Evolutionary conservation across 192 early-diverging fungal genomes (phyloP), one percentile per base, ranked within the genome.

Genomic region (Linderina pennispora): DNA sequence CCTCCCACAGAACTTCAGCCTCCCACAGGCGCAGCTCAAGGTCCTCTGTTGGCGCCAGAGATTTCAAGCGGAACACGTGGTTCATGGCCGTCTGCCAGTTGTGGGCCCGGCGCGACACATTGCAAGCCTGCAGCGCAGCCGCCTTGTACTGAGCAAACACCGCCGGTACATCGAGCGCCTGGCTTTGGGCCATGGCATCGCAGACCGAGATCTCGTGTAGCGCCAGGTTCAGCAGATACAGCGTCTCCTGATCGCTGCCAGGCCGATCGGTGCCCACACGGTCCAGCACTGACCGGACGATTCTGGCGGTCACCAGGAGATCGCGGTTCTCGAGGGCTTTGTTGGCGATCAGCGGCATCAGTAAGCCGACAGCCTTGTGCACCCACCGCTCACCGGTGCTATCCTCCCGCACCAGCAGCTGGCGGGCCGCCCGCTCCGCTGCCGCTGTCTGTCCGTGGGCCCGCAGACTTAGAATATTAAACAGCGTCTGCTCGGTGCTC

Each of bases 1-100:
- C 43, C 6, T 72, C 68, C 68, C 68, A 72, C 33, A 72, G 50
- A 8, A 57, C 64, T 43, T 72, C 61, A 4, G 68, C 61, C 56
- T 64, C 61, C 68, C 68, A 72, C 53, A 72, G 68, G 40, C 43
- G 50, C 34, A 69, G 50, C 49, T 55, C 59, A 13, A 45, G 13
- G 2, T 17, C 26, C 15, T 20, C 41, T 0, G 16, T 18, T 26
- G 40, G 50, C 21, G 45, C 23, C 32, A 52, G 26, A 0, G 49
- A 24, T 1, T 57, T 53, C n/a, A 72, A 49, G 8, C 68, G 56
- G 45, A 61, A 65, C 13, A 61, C 55, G 32, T 61, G 53, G 38
- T 51, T 60, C 62, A 72, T 64, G 32, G 68, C 55, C 24, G 45
- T 45, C 35, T 72, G 68, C 68, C 68, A 72, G 33, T 41, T 59